Evolutionary conservation across 2,329 filamentous ascomycete species (phyloP).

Genomic region (Nakataea oryzae): DNA sequence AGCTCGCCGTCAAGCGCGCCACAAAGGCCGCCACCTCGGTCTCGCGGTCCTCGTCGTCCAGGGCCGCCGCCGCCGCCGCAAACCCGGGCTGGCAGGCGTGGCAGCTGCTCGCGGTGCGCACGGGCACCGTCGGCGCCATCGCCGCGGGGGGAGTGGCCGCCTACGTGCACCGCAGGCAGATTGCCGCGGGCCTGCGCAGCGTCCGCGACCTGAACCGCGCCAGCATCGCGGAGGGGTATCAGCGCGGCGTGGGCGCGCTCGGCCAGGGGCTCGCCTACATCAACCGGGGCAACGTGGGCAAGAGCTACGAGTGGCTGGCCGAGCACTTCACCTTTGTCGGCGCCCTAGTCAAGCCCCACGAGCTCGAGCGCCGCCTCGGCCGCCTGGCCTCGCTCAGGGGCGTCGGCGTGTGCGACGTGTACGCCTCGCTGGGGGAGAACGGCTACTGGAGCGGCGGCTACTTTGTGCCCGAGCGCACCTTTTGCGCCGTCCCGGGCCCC

Average conservation of each 20-base stretch:
- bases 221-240: constrained; percentile 35
- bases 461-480: constrained; percentile 61
- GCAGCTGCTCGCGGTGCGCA: constrained; percentile 63
- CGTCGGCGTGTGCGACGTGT: constrained; percentile 65
- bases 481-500: constrained; percentile 50
- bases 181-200: constrained; percentile 38
- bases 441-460: constrained; percentile 51
- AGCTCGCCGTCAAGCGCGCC: constrained; percentile 23
- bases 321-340: constrained; percentile 83
- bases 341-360: constrained; percentile 62
- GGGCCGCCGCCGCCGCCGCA: constrained; percentile 10
- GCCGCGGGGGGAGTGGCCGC: constrained; percentile 72
- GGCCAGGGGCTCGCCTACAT: constrained; percentile 46
- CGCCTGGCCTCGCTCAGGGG: constrained; percentile 49
- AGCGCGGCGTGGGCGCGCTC: constrained; percentile 34
- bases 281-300: constrained; percentile 48
- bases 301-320: constrained; percentile 67
- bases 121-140: constrained; percentile 72
- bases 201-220: constrained; percentile 36
- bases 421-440: constrained; percentile 64
- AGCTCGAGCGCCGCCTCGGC: constrained; percentile 58
- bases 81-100: constrained; percentile 39
- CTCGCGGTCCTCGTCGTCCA: constrained; percentile 9
- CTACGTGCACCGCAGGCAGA: constrained; percentile 65
- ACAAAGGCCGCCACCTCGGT: constrained; percentile 15